Conservation (phyloP, 2,329 filamentous ascomycete species). For the Lizonia empirigonia region DNA sequence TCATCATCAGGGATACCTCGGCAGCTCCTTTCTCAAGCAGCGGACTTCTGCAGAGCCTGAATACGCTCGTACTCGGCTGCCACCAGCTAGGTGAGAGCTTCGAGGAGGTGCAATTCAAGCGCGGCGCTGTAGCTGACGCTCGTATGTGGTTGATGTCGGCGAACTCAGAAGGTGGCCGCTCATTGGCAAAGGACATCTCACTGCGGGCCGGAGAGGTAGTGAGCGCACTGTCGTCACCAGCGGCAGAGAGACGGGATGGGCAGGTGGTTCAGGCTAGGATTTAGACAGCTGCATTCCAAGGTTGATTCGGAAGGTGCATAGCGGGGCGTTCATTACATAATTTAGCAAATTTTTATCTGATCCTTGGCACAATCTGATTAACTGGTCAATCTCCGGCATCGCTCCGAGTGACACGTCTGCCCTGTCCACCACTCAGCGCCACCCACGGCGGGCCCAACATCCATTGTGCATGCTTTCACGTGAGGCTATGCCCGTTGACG, state of each 20-base stretch:
- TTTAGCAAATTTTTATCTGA: constrained; percentile 43
- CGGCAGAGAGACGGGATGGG: constrained; percentile 21
- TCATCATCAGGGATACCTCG: constrained; percentile 41
- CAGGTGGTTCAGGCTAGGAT: constrained; percentile 42
- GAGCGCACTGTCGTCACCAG: constrained; percentile 25
- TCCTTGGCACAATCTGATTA: constrained; percentile 29
- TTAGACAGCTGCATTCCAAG: constrained; percentile 22
- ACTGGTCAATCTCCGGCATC: constrained; percentile 18
- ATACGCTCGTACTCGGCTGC: constrained; percentile 43
- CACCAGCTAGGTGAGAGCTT: constrained; percentile 45
- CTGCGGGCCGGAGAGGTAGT: constrained; percentile 43
- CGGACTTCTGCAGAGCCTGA: constrained; percentile 37
- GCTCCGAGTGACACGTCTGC: constrained; percentile 18
- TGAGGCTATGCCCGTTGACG: constrained; percentile 23
- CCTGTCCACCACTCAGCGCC: constrained; percentile 18
- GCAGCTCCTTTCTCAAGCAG: constrained; percentile 23
- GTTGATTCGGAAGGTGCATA: constrained; percentile 15
- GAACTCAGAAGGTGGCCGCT: constrained; percentile 40
- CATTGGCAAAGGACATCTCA: constrained; percentile 45
- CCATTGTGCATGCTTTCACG: constrained; percentile 23
- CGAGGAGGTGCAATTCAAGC: constrained; percentile 48
- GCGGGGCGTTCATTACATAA: constrained; percentile 24
- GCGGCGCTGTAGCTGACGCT: constrained; percentile 34
- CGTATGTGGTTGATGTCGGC: constrained; percentile 43
- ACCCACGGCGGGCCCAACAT: constrained; percentile 14